Evolutionary conservation across 805 yeast species (phyloP), one percentile per base, ranked within the genome.

Genomic region (Nakazawaea anatomiae): DNA sequence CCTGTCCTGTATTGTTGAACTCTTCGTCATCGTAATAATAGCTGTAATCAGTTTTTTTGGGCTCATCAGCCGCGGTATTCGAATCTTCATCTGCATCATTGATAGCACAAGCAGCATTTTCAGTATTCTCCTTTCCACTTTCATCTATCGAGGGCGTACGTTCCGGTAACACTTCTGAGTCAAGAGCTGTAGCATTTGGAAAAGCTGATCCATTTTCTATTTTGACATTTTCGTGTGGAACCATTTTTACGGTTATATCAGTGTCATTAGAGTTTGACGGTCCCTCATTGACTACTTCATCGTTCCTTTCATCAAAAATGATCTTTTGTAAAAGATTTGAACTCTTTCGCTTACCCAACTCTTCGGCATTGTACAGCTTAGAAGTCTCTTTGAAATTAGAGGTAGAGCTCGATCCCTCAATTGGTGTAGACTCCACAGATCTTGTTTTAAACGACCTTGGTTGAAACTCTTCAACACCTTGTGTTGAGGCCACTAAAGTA

Each of bases 21-120:
- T 67, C 57, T 6, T 55, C 57, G n/a, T 55, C 58, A 9, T 58
- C 59, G n/a, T 57, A 63, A 50, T 66, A 66, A 50, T 64, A 59
- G 27, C 61, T 51, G 9, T 29, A 29, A 27, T 18, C 25, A 18
- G 25, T 18, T 18, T 18, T 18, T 18, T 18, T 18, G 25, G 25
- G 25, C 25, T 18, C 25, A 18, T 18, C 25, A 18, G 25, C 25
- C 25, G 3, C 25, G 25, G 25, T 2, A 2, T 18, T 18, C 25
- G 25, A 18, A 2, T 18, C 25, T 18, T 18, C 25, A 18, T 18
- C 25, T 18, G 25, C 25, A 18, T 18, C 25, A 18, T 18, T 18
- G 25, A 18, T 18, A 3, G 25, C 25, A 18, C 25, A 18, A 18
- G 25, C 25, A 18, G 25, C 25, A 18, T 2, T 18, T 18, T 18